phyloP scores from a whole-genome alignment of 129 eudicot genomes.

The Tanacetum coccineum region DNA sequence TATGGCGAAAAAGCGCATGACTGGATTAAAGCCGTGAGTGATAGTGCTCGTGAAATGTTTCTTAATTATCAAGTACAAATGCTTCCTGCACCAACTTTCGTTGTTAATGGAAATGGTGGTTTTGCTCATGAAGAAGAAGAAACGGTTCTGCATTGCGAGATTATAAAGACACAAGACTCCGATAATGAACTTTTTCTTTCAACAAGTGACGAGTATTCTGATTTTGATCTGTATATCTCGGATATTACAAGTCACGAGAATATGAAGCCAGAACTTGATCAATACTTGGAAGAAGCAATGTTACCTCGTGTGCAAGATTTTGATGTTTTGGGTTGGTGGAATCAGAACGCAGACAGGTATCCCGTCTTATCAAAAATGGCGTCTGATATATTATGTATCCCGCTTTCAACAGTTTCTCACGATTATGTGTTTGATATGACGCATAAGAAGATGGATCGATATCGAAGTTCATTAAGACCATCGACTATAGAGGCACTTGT shows the following conservation, averaged over 20 bases:
- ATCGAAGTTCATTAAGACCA: slow-evolving; percentile 50
- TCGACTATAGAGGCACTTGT: slow-evolving; percentile 55
- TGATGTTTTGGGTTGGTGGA: slow-evolving; percentile 94
- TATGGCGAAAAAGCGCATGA: slow-evolving; percentile 45
- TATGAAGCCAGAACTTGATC: slow-evolving; percentile 62
- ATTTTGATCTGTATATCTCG: slow-evolving; percentile 57
- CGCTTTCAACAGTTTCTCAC: slow-evolving; percentile 49
- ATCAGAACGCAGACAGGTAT: slow-evolving; percentile 43
- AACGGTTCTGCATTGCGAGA: background rate
- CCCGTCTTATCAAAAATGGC: slow-evolving; percentile 85
- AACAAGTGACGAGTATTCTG: slow-evolving; percentile 29
- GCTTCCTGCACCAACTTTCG: slow-evolving; percentile 61
- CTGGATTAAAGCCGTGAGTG: slow-evolving; percentile 32
- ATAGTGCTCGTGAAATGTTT: slow-evolving; percentile 61
- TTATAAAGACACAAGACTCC: background rate
- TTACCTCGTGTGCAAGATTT: slow-evolving; percentile 58
- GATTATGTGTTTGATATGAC: slow-evolving; percentile 61
- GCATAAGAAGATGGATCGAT: slow-evolving; percentile 55
- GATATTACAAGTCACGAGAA: slow-evolving; percentile 28
- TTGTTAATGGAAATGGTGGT: slow-evolving; percentile 32
- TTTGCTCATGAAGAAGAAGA: slow-evolving; percentile 2
- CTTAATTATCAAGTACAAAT: slow-evolving; percentile 56
- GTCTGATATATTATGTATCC: slow-evolving; percentile 62
- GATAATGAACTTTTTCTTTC: background rate
- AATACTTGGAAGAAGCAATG: slow-evolving; percentile 66